Base-by-base conservation (phyloP, 2,329 filamentous ascomycete genomes). In the Colletotrichum tropicicola region DNA sequence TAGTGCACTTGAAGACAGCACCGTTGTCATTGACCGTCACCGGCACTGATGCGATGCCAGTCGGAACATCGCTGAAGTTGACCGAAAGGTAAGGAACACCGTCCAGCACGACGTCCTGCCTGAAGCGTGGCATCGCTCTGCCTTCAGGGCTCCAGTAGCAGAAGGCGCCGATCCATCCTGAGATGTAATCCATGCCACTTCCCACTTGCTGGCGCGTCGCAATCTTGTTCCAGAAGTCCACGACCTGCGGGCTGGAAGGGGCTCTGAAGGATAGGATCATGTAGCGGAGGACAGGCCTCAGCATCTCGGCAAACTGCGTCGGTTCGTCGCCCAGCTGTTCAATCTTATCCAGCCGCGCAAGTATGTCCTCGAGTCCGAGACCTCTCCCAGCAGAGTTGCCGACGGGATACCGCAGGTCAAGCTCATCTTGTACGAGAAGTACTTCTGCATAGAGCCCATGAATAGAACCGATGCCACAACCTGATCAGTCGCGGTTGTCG, bases 371-470 rank as follows among this genome's bases (percentile, higher is more conserved):
- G 78, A 82, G 88, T 70, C 88, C 85, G 1, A 64, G 59, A 12
- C 69, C 39, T 82, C 76, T 2, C 85, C 85, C 0, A 83, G 75
- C 2, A 88, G 72, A 0, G 84, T 87, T 0, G 87, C 82, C 0
- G 78, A 80, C 0, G 85, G 86, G 2, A 88, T 74, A 0, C 85
- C 85, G 66, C 84, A 87, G 0, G 19, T 13, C 0, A 75, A 59
- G 0, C 13, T 45, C 10, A 68, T 68, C 1, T 4, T 59, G 66
- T 79, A 83, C 0, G 48, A 57, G 62, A 86, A 87, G 67, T 85
- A 87, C 19, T 79, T 76, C 68, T 85, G 79, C 74, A 86, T 72
- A 0, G 79, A 72, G 2, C 80, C 82, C 83, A 87, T 86, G 74
- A 87, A 82, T 2, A 85, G 48, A 3, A 87, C 74, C 0, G 79